Evolutionary conservation across 768 basidiomycete genomes (phyloP).

Genomic region (Kwoniella sp.): DNA sequence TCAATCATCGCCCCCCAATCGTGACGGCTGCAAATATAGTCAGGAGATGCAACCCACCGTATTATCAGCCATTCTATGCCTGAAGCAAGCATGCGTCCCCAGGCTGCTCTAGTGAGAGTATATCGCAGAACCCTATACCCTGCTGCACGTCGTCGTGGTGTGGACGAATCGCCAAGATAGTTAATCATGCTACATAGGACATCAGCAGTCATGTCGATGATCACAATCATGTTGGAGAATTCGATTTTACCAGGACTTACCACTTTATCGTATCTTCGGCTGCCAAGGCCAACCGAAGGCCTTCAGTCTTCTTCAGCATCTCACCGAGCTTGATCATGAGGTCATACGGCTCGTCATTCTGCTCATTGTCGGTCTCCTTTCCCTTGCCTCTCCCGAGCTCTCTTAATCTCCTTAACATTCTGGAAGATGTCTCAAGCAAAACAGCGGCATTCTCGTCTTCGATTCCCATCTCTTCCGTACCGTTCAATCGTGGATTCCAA

Average conservation of each 20-base stretch:
- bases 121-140: conserved; percentile 84
- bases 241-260: conserved; percentile 62
- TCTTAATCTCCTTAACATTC: conserved; percentile 25
- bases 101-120: conserved; percentile 72
- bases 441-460: conserved; percentile 30
- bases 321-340: conserved; percentile 38
- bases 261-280: conserved; percentile 69
- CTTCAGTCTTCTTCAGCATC: conserved; percentile 63
- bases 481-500: conserved; percentile 1
- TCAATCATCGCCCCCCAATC: too few relatives aligned
- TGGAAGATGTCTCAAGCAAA: conserved; percentile 22
- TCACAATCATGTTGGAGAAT: too few relatives aligned
- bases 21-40: too few relatives aligned
- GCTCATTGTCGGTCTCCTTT: conserved; percentile 33
- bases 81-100: conserved; percentile 65
- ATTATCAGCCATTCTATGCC: conserved; percentile 88
- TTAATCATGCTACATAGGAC: conserved; percentile 68
- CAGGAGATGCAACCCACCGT: too few relatives aligned
- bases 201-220: neutral
- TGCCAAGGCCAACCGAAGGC: conserved; percentile 76
- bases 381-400: conserved; percentile 31
- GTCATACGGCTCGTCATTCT: conserved; percentile 36
- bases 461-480: neutral
- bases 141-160: conserved; percentile 73
- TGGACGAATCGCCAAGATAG: conserved; percentile 71